These are phyloP conservation scores for Coniochaeta ligniaria DNA, from an alignment of 2,329 filamentous ascomycete genomes.

Conservation along the genomic window DNA sequence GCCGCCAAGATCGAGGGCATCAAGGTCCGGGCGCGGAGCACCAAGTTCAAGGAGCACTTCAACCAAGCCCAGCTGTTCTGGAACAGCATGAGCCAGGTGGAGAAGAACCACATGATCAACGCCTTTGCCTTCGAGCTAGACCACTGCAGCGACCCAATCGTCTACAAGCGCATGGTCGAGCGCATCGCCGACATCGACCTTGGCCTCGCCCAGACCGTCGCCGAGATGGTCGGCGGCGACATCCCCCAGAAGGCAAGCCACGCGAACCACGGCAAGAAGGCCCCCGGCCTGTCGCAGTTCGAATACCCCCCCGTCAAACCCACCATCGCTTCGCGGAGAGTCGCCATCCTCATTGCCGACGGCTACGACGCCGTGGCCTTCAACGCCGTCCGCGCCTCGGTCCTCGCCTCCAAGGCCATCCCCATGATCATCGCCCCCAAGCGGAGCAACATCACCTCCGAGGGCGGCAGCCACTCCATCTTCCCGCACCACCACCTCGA, in stretches of 20 bases:
- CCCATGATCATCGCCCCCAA: constrained; percentile 67
- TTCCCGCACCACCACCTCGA: constrained; percentile 73
- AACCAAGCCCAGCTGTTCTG: constrained; percentile 77
- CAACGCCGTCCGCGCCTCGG: constrained; percentile 54
- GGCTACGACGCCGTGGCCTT: constrained; percentile 65
- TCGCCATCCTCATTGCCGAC: constrained; percentile 72
- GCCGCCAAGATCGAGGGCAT: constrained; percentile 59
- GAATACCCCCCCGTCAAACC: constrained; percentile 57
- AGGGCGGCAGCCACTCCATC: constrained; percentile 35
- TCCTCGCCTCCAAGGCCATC: constrained; percentile 56
- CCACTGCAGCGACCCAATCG: constrained; percentile 72
- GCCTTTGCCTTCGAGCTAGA: constrained; percentile 67
- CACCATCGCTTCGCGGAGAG: constrained; percentile 62
- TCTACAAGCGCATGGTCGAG: constrained; percentile 63
- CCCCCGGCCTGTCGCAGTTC: constrained; percentile 61
- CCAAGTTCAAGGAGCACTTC: constrained; percentile 72
- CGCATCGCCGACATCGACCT: constrained; percentile 68
- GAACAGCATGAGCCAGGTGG: constrained; percentile 63
- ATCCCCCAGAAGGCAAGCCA: constrained; percentile 44
- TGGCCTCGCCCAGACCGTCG: constrained; percentile 59
- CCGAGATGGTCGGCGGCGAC: constrained; percentile 60
- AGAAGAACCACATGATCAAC: constrained; percentile 55
- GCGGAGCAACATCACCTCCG: constrained; percentile 58
- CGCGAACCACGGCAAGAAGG: constrained; percentile 59
- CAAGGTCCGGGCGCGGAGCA: constrained; percentile 61